Evolutionary conservation across 805 yeast species (phyloP).

Genomic region (Candida koratica): DNA sequence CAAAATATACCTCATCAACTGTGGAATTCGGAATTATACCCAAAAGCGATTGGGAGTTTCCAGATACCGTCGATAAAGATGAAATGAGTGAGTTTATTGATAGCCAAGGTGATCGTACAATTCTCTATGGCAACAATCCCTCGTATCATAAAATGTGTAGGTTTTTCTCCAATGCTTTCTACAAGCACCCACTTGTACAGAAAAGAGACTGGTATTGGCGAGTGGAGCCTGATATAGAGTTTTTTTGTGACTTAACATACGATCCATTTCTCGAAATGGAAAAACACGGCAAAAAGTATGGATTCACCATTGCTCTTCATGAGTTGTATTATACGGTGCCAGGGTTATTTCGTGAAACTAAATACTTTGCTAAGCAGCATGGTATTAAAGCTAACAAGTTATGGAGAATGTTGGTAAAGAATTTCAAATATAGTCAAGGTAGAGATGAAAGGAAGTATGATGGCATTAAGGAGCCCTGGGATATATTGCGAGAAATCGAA

Average conservation of each 20-base stretch:
- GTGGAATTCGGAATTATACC: constrained; percentile 72
- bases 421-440: constrained; percentile 24
- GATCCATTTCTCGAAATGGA: constrained; percentile 89
- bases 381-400: constrained; percentile 50
- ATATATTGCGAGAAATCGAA: constrained; percentile 28
- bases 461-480: constrained; percentile 16
- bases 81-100: constrained; percentile 56
- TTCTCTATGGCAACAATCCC: constrained; percentile 77
- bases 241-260: constrained; percentile 85
- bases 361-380: constrained; percentile 50
- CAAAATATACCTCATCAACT: constrained; percentile 50
- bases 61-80: constrained; percentile 33
- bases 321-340: constrained; percentile 84
- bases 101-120: constrained; percentile 75
- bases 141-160: constrained; percentile 95
- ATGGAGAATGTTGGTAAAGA: constrained; percentile 62
- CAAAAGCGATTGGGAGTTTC: constrained; percentile 64
- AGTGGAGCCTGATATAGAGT: constrained; percentile 88
- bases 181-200: constrained; percentile 67
- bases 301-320: constrained; percentile 73
- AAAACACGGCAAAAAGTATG: constrained; percentile 64
- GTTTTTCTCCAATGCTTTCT: constrained; percentile 82
- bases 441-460: constrained; percentile 21
- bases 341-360: constrained; percentile 69
- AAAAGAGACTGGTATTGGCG: constrained; percentile 93